Percentiles rank a stretch among this genome's conserved stretches.
Conservation (phyloP, 768 basidiomycete genomes). For the Jaapia argillacea region DNA sequence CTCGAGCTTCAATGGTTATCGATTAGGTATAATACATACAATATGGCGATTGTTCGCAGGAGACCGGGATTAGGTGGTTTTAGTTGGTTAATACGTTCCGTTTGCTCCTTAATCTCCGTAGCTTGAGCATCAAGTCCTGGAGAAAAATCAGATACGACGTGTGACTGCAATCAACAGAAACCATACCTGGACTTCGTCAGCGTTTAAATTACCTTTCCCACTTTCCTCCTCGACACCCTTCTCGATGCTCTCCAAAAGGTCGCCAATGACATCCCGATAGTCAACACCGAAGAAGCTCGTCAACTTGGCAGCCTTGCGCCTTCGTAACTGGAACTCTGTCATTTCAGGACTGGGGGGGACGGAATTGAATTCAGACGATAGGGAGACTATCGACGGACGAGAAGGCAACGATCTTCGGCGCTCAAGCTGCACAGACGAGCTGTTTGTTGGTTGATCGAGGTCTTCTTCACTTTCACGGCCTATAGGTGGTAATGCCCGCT, state of each 20-base stretch:
- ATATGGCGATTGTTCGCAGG: too few relatives aligned
- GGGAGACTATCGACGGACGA: constrained; percentile 49
- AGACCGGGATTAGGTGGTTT: too few relatives aligned
- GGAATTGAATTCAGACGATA: constrained; percentile 40
- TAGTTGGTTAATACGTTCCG: too few relatives aligned
- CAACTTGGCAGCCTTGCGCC: constrained; percentile 73
- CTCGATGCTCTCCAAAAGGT: constrained; percentile 77
- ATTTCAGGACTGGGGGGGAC: constrained; percentile 32
- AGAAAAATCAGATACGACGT: constrained; percentile 2
- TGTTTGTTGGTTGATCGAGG: constrained; percentile 1
- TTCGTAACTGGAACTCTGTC: constrained; percentile 57
- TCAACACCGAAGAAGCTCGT: constrained; percentile 84
- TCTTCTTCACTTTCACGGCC: too few relatives aligned
- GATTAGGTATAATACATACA: too few relatives aligned
- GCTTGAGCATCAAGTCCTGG: constrained; percentile 38
- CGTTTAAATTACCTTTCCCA: constrained; percentile 48
- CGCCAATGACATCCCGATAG: constrained; percentile 66
- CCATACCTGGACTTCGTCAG: constrained; percentile 66
- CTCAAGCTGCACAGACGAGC: constrained; percentile 23
- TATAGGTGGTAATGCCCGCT: too few relatives aligned
- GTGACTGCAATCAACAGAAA: too few relatives aligned
- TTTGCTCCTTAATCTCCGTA: constrained; percentile 18
- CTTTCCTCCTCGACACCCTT: constrained; percentile 63
- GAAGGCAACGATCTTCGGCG: constrained; percentile 65
- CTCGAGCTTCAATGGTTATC: too few relatives aligned